These are phyloP conservation scores for Perilla frutescens DNA, from an alignment of 257 asterid genomes.

Conservation along the genomic window DNA sequence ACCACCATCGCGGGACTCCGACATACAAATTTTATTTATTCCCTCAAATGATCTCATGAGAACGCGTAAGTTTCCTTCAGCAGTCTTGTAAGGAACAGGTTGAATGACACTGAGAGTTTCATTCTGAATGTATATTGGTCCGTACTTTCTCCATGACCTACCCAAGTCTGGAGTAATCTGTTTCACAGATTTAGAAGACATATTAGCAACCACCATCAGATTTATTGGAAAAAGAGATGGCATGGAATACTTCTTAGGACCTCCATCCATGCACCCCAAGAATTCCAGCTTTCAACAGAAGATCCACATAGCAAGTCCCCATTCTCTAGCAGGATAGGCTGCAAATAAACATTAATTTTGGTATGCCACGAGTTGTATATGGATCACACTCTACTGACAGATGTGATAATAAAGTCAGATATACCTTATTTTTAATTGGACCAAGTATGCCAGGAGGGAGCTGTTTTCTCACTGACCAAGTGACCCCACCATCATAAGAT, in stretches of 20 bases:
- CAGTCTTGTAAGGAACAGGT: slow-evolving; percentile 88
- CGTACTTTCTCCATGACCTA: slow-evolving; percentile 81
- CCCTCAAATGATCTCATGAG: slow-evolving; percentile 77
- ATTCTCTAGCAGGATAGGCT: slow-evolving; percentile 88
- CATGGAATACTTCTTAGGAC: slow-evolving; percentile 38
- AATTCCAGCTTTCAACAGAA: slow-evolving; percentile 98
- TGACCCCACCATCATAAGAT: slow-evolving; percentile 74
- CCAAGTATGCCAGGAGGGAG: slow-evolving; percentile 99
- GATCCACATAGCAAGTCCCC: slow-evolving; percentile 96
- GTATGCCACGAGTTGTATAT: not conserved
- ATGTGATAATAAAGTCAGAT: not conserved
- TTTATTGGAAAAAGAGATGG: slow-evolving; percentile 13
- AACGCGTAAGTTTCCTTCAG: slow-evolving; percentile 71
- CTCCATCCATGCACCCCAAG: slow-evolving; percentile 99
- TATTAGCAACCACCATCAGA: not conserved
- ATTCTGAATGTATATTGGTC: slow-evolving; percentile 74
- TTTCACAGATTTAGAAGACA: slow-evolving; percentile 23
- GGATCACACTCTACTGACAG: not conserved
- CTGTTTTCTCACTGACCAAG: slow-evolving; percentile 85
- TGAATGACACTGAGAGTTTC: slow-evolving; percentile 83
- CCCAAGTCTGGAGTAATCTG: slow-evolving; percentile 89
- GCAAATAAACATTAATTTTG: slow-evolving; percentile 29
- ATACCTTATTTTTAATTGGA: slow-evolving; percentile 91
- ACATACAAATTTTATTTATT: slow-evolving; percentile 72
- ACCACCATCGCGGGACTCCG: slow-evolving; percentile 88